A percentile compares a stretch with the other conserved stretches of the same genome.
phyloP scores from a whole-genome alignment of 2,329 filamentous ascomycete species.

The Hortaea werneckii region DNA sequence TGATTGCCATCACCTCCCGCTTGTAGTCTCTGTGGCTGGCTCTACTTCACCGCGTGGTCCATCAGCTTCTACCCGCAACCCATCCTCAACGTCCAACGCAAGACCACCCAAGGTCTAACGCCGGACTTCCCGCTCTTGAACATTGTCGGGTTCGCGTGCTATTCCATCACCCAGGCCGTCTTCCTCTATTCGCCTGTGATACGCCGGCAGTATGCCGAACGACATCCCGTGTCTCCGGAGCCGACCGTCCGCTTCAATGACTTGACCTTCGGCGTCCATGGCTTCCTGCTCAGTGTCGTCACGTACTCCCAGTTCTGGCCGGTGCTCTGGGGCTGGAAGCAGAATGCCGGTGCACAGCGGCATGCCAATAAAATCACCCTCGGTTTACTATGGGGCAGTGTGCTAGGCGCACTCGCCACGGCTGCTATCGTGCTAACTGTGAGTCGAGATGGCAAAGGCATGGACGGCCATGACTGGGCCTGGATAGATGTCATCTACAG shows the following conservation, averaged over 20 bases:
- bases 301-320: slow-evolving; percentile 70
- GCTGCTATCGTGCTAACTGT: slow-evolving; percentile 37
- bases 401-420: slow-evolving; percentile 45
- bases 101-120: slow-evolving; percentile 71
- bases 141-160: slow-evolving; percentile 59
- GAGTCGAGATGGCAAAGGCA: slow-evolving; percentile 36
- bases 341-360: slow-evolving; percentile 37
- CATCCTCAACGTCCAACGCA: slow-evolving; percentile 65
- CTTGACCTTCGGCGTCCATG: slow-evolving; percentile 77
- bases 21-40: slow-evolving; percentile 20
- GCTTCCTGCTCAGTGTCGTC: slow-evolving; percentile 59
- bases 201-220: slow-evolving; percentile 69
- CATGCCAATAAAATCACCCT: slow-evolving; percentile 52
- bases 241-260: slow-evolving; percentile 88
- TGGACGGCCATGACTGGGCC: slow-evolving; percentile 43
- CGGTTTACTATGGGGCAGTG: slow-evolving; percentile 59
- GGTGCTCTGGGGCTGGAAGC: slow-evolving; percentile 64
- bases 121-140: slow-evolving; percentile 82
- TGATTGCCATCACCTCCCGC: too few species aligned
- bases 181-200: slow-evolving; percentile 74
- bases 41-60: slow-evolving; percentile 46
- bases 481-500: slow-evolving; percentile 60
- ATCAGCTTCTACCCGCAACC: slow-evolving; percentile 88
- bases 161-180: slow-evolving; percentile 58
- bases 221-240: slow-evolving; percentile 61